Conservation (phyloP, 2,329 filamentous ascomycete genomes). For the Neurospora sp. region DNA sequence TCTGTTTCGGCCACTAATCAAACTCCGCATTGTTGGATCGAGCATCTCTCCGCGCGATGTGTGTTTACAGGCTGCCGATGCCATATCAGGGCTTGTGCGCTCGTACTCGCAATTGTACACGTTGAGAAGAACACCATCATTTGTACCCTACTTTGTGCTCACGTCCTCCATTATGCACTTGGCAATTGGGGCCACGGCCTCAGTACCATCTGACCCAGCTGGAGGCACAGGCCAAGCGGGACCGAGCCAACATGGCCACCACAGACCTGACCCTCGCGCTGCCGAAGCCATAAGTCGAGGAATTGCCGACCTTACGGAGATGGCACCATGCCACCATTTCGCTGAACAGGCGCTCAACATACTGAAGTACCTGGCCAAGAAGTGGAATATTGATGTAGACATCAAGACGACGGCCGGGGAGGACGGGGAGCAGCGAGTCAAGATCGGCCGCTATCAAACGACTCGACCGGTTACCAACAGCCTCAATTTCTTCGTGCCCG, state of each 20-base stretch:
- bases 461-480: slow-evolving; percentile 37
- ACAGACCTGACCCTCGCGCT: slow-evolving; percentile 28
- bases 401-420: slow-evolving; percentile 21
- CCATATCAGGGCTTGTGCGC: slow-evolving; percentile 44
- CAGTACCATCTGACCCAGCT: slow-evolving; percentile 12
- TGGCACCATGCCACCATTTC: slow-evolving; percentile 51
- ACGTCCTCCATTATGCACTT: slow-evolving; percentile 52
- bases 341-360: slow-evolving; percentile 52
- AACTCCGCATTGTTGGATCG: slow-evolving; percentile 51
- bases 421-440: neutral
- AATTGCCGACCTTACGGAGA: slow-evolving; percentile 47
- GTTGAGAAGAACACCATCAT: slow-evolving; percentile 46
- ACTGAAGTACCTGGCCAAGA: slow-evolving; percentile 44
- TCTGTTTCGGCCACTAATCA: slow-evolving; percentile 66
- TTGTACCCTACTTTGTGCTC: slow-evolving; percentile 52
- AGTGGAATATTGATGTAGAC: slow-evolving; percentile 47
- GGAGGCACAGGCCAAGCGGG: neutral
- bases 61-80: slow-evolving; percentile 51
- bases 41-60: slow-evolving; percentile 54
- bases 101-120: slow-evolving; percentile 52
- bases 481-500: slow-evolving; percentile 48
- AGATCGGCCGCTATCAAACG: neutral
- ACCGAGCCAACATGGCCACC: slow-evolving; percentile 1
- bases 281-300: slow-evolving; percentile 40
- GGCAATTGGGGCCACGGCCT: slow-evolving; percentile 35